A percentile compares a stretch with the other conserved stretches of the same genome.
These are phyloP conservation scores for Ricinus communis DNA, from an alignment of 345 rosid genomes.

Conservation along the genomic window DNA sequence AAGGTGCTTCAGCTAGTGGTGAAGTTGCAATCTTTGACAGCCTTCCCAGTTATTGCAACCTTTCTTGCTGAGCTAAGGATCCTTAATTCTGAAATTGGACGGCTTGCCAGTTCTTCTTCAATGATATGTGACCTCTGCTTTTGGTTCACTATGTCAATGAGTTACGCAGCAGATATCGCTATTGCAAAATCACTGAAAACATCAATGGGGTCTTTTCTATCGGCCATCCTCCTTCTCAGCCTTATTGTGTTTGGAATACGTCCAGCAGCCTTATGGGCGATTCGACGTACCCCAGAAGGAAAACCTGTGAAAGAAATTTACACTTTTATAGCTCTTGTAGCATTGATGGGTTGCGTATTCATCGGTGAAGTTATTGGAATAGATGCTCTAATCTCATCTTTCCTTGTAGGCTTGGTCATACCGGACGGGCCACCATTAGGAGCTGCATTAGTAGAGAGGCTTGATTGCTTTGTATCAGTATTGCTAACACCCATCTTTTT, in stretches of 20 bases:
- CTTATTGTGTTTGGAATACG: conserved; percentile 23
- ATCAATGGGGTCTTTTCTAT: conserved; percentile 15
- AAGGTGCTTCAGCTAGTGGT: conserved; percentile 19
- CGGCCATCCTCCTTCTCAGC: conserved; percentile 13
- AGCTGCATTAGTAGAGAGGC: conserved; percentile 37
- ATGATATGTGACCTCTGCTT: conserved; percentile 21
- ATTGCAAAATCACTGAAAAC: conserved; percentile 4
- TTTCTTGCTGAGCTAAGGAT: conserved; percentile 37
- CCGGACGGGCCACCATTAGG: conserved; percentile 46
- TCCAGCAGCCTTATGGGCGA: conserved; percentile 37
- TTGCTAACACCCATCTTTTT: conserved; percentile 38
- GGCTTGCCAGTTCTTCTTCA: conserved; percentile 38
- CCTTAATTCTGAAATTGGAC: conserved; percentile 47
- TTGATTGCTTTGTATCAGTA: conserved; percentile 30
- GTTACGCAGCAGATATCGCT: conserved; percentile 1
- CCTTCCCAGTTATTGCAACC: conserved; percentile 39
- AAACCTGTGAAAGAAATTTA: conserved; percentile 38
- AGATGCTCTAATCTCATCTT: conserved; percentile 20
- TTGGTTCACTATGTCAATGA: conserved; percentile 14
- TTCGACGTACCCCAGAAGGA: conserved; percentile 34
- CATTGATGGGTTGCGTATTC: conserved; percentile 33
- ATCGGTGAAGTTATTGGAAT: conserved; percentile 33
- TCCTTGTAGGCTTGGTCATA: conserved; percentile 35
- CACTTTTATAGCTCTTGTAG: conserved; percentile 21
- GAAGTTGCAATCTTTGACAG: conserved; percentile 27